Percentiles rank a stretch among this genome's conserved stretches.
These are phyloP conservation scores for Talaromyces wortmannii DNA, from an alignment of 495 filamentous ascomycete genomes.

Conservation along the genomic window DNA sequence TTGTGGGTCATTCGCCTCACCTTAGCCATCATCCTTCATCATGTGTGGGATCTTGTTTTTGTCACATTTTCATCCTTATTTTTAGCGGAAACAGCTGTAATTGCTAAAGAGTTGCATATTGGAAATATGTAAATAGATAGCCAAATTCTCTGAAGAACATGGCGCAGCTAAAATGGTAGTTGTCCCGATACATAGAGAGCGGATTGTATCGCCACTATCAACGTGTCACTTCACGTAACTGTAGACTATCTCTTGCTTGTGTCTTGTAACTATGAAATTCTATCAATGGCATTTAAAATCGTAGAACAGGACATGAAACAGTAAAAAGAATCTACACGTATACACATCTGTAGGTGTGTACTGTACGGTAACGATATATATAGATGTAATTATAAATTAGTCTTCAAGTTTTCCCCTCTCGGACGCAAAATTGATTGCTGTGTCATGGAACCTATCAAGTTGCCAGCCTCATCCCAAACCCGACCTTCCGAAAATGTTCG, in stretches of 20 bases:
- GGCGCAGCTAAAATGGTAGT: background rate
- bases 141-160: background rate
- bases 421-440: background rate
- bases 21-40: too few relatives aligned
- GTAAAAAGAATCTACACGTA: background rate
- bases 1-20: too few relatives aligned
- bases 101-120: too few relatives aligned
- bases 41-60: too few relatives aligned
- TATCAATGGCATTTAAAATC: background rate
- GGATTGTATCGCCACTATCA: background rate
- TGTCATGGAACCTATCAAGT: background rate
- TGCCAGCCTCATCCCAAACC: background rate
- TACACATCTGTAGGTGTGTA: background rate
- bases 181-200: background rate
- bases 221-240: too few relatives aligned
- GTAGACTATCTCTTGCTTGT: too few relatives aligned
- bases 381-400: background rate
- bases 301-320: background rate
- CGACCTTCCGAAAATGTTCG: background rate
- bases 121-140: background rate
- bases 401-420: background rate
- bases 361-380: too few relatives aligned
- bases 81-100: too few relatives aligned
- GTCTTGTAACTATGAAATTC: too few relatives aligned
- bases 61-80: too few relatives aligned